phyloP scores from a whole-genome alignment of 148 eudicot species.

The Pharnaceum exiguum region DNA sequence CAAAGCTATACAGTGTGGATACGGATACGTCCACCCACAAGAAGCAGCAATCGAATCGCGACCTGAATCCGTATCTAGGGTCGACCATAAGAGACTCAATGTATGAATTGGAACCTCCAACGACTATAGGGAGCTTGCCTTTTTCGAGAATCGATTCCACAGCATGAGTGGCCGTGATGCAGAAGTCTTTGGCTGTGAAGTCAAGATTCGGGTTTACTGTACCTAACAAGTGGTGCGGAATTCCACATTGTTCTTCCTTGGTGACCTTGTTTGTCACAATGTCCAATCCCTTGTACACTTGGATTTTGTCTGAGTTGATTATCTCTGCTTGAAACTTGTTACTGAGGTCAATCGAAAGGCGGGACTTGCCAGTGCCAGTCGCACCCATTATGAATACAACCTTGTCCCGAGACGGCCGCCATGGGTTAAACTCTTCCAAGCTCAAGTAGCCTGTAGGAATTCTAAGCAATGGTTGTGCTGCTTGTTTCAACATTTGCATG shows the following conservation, averaged over 20 bases:
- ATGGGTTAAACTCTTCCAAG: slow-evolving; percentile 16
- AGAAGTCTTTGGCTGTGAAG: slow-evolving; percentile 44
- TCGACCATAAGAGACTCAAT: slow-evolving; percentile 41
- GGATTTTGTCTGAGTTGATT: slow-evolving; percentile 82
- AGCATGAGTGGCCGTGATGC: slow-evolving; percentile 39
- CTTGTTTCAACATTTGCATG: slow-evolving; percentile 38
- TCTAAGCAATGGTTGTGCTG: slow-evolving; percentile 32
- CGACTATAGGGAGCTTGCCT: slow-evolving; percentile 57
- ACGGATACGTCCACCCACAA: slow-evolving; percentile 69
- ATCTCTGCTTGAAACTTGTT: slow-evolving; percentile 54
- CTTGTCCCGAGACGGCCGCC: slow-evolving; percentile 42
- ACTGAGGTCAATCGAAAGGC: slow-evolving; percentile 74
- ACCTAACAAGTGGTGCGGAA: slow-evolving; percentile 77
- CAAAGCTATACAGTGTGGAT: slow-evolving; percentile 29
- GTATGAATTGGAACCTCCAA: slow-evolving; percentile 73
- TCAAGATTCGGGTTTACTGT: slow-evolving; percentile 42
- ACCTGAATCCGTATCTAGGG: slow-evolving; percentile 21
- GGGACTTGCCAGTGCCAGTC: slow-evolving; percentile 86
- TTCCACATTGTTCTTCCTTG: slow-evolving; percentile 47
- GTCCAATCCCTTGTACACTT: slow-evolving; percentile 67
- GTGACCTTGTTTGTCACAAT: slow-evolving; percentile 72
- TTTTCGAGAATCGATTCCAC: slow-evolving; percentile 26
- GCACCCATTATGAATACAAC: slow-evolving; percentile 80
- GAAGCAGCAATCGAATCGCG: slow-evolving; percentile 60
- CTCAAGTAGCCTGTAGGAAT: slow-evolving; percentile 22